phyloP scores from a whole-genome alignment of 163 green algal species.

The Prototheca stagnorum region DNA sequence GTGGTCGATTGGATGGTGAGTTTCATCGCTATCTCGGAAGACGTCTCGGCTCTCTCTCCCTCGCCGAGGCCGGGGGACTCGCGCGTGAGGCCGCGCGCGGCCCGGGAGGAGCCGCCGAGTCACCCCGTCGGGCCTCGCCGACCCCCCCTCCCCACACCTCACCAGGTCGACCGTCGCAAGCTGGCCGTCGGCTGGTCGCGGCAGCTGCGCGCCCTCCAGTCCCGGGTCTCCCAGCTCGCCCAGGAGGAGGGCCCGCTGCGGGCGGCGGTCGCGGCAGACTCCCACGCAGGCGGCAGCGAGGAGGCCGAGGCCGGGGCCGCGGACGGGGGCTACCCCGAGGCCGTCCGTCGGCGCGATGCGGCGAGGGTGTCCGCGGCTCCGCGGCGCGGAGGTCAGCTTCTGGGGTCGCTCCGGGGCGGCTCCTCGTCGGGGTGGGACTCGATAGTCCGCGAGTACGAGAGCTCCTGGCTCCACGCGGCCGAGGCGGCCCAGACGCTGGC shows the following conservation, averaged over 20 bases:
- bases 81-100: background rate
- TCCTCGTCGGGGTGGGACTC: conserved; percentile 49
- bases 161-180: conserved; percentile 41
- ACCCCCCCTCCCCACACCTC: background rate
- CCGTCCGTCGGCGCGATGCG: background rate
- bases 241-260: too few relatives aligned
- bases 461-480: conserved; percentile 10
- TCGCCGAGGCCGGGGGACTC: background rate
- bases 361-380: background rate
- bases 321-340: background rate
- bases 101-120: background rate
- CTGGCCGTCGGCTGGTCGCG: conserved; percentile 48
- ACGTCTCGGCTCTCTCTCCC: background rate
- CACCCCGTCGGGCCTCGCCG: background rate
- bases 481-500: conserved; percentile 22
- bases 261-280: conserved; percentile 28
- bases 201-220: conserved; percentile 41
- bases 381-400: conserved; percentile 16
- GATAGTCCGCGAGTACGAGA: conserved; percentile 49
- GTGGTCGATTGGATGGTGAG: conserved; percentile 51
- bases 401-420: conserved; percentile 37
- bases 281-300: conserved; percentile 4
- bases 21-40: background rate
- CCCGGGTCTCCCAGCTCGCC: too few relatives aligned
- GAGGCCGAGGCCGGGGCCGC: background rate